A percentile compares a stretch with the other conserved stretches of the same genome.
These are phyloP conservation scores for Starmerella apis DNA, from an alignment of 805 yeast genomes.

Conservation along the genomic window DNA sequence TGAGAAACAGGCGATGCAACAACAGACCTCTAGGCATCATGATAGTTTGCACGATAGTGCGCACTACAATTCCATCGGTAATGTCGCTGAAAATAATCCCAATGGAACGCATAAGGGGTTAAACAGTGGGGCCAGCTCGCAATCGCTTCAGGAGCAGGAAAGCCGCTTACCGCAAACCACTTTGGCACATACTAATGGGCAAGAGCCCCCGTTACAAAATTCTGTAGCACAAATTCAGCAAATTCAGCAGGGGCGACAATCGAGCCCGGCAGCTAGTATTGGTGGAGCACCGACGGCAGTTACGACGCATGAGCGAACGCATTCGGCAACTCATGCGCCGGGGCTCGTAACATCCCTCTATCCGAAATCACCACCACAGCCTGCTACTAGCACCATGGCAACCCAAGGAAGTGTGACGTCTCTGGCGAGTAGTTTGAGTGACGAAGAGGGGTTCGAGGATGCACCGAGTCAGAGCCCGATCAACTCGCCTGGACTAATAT, in stretches of 20 bases:
- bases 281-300: conserved; percentile 12
- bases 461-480: conserved; percentile 19
- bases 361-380: conserved; percentile 9
- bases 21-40: neutral
- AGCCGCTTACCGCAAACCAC: too few species aligned
- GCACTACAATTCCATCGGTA: neutral
- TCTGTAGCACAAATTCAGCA: neutral
- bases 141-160: neutral
- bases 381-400: neutral
- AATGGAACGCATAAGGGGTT: neutral
- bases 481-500: conserved; percentile 23
- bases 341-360: conserved; percentile 10
- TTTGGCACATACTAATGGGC: neutral
- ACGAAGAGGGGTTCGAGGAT: conserved; percentile 22
- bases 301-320: conserved; percentile 17
- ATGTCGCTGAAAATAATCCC: neutral
- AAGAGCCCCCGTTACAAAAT: neutral
- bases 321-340: conserved; percentile 15
- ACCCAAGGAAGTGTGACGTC: conserved; percentile 2
- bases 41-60: neutral
- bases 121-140: neutral
- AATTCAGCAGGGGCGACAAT: neutral
- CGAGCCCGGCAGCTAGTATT: neutral
- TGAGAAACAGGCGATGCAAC: neutral
- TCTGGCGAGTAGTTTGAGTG: conserved; percentile 14